These are phyloP conservation scores for Helicocarpus griseus DNA, from an alignment of 2,329 filamentous ascomycete genomes.

Conservation along the genomic window DNA sequence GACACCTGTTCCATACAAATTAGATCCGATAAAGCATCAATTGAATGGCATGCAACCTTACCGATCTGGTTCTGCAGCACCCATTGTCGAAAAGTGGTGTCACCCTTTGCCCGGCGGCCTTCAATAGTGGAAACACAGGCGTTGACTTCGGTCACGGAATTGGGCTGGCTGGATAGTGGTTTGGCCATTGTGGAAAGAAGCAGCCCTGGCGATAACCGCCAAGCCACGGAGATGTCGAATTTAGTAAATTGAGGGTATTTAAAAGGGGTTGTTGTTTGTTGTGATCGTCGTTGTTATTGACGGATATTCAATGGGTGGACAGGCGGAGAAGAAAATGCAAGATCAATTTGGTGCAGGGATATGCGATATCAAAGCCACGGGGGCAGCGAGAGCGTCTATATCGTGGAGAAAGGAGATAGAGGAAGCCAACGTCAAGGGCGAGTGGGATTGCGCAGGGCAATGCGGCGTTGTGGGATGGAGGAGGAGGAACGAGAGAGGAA, in stretches of 20 bases:
- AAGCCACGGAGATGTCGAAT: slow-evolving; percentile 2
- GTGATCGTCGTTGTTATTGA: no score
- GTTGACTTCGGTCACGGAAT: slow-evolving; percentile 30
- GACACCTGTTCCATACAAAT: slow-evolving; percentile 52
- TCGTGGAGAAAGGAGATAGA: no score
- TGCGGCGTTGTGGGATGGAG: neutral
- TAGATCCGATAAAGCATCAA: no score
- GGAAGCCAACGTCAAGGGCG: neutral
- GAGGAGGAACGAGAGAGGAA: neutral
- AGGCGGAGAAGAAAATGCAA: no score
- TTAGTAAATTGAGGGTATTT: neutral
- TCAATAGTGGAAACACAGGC: slow-evolving; percentile 28
- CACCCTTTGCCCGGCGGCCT: slow-evolving; percentile 17
- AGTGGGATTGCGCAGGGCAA: neutral
- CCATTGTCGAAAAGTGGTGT: slow-evolving; percentile 44
- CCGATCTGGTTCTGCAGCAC: slow-evolving; percentile 72
- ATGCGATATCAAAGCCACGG: no score
- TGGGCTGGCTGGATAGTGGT: slow-evolving; percentile 20
- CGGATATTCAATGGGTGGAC: no score
- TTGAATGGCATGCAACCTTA: slow-evolving; percentile 35
- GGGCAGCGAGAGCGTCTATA: no score
- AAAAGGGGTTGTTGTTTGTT: neutral
- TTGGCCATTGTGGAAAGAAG: slow-evolving; percentile 23
- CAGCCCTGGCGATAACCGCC: slow-evolving; percentile 5
- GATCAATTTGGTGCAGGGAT: no score